A percentile compares a stretch with the other conserved stretches of the same genome.
Evolutionary conservation across 2,329 filamentous ascomycete genomes (phyloP).

Genomic region (Venturia effusa): DNA sequence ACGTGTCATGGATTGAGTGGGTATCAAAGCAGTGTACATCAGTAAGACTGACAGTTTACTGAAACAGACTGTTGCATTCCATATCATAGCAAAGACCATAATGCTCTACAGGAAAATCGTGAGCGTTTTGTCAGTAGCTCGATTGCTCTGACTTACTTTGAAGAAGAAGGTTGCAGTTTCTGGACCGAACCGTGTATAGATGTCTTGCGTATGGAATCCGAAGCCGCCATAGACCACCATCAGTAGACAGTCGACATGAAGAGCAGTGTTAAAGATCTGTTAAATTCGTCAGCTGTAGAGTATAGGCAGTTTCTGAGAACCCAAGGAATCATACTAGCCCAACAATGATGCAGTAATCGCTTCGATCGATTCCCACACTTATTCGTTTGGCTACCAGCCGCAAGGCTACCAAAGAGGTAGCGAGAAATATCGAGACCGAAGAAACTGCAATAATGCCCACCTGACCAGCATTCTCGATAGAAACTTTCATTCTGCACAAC

Average conservation of each 20-base stretch:
- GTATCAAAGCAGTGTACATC: conserved; percentile 17
- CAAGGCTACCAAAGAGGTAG: background rate
- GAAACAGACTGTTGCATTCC: conserved; percentile 17
- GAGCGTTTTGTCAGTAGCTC: background rate
- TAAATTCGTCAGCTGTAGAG: background rate
- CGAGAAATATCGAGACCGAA: background rate
- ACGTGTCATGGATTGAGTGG: conserved; percentile 13
- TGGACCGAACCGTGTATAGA: conserved; percentile 15
- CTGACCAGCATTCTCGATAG: background rate
- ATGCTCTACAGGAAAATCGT: conserved; percentile 12
- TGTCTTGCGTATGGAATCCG: conserved; percentile 16
- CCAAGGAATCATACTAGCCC: background rate
- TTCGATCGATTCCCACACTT: background rate
- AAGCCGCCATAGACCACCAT: conserved; percentile 17
- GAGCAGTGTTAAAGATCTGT: conserved; percentile 16
- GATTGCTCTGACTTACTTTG: conserved; percentile 13
- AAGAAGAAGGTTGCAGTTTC: conserved; percentile 17
- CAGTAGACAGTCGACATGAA: conserved; percentile 16
- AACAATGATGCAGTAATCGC: background rate
- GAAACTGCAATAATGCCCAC: background rate
- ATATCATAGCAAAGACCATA: conserved; percentile 17
- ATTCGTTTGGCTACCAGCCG: background rate
- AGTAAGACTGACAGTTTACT: conserved; percentile 17
- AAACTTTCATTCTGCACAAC: background rate
- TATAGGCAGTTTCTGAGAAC: background rate